Conservation (phyloP, 1,139 yeast genomes). For the Spathaspora sp. region DNA sequence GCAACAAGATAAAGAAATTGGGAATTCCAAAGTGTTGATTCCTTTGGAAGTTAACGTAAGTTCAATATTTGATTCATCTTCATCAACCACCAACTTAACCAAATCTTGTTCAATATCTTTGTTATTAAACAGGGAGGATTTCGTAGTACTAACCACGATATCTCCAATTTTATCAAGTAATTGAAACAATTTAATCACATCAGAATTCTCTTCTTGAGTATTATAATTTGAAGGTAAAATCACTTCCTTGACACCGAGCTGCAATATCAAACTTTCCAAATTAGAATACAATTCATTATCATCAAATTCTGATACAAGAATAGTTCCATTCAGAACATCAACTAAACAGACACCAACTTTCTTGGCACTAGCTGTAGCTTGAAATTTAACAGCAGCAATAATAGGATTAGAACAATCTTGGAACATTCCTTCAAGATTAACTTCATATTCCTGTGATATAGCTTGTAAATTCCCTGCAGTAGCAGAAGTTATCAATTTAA, state of each 20-base stretch:
- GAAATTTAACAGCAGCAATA: conserved; percentile 69
- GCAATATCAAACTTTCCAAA: conserved; percentile 80
- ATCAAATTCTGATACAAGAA: conserved; percentile 76
- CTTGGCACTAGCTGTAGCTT: conserved; percentile 43
- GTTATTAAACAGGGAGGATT: conserved; percentile 54
- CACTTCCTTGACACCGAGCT: conserved; percentile 85
- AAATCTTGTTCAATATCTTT: conserved; percentile 76
- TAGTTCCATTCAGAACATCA: conserved; percentile 65
- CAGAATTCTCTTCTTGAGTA: conserved; percentile 31
- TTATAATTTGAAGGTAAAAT: conserved; percentile 52
- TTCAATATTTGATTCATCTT: conserved; percentile 33
- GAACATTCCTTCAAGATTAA: conserved; percentile 72
- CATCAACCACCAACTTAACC: conserved; percentile 54
- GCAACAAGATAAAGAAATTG: conserved; percentile 46
- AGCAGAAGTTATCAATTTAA: conserved; percentile 63
- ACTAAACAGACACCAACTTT: conserved; percentile 76
- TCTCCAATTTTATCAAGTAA: conserved; percentile 72
- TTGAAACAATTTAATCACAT: conserved; percentile 52
- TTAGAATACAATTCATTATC: conserved; percentile 89
- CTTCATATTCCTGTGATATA: conserved; percentile 36
- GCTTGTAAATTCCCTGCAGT: conserved; percentile 86
- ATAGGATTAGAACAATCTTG: conserved; percentile 63
- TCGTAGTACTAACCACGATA: conserved; percentile 63
- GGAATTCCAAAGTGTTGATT: conserved; percentile 35
- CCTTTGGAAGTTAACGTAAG: conserved; percentile 62